Conservation (phyloP, 495 filamentous ascomycete genomes). For the Aspergillus funiculosus region DNA sequence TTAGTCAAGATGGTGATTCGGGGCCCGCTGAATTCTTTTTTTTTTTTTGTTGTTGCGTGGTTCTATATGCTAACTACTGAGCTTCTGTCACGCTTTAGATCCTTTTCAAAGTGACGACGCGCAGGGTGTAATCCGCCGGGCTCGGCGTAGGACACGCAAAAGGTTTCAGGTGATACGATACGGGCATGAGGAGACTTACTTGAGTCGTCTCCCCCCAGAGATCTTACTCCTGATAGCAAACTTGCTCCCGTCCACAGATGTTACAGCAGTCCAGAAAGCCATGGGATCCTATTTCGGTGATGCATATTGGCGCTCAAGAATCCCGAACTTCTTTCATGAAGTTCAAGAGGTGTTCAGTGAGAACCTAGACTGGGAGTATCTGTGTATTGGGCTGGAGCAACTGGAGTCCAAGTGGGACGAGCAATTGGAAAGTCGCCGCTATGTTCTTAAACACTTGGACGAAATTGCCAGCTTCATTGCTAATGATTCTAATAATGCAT, state of each 20-base stretch:
- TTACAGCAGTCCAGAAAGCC: not conserved
- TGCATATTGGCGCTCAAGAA: conserved; percentile 10
- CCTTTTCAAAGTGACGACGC: not conserved
- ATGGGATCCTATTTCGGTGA: conserved; percentile 7
- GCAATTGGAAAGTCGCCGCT: not conserved
- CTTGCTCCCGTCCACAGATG: not conserved
- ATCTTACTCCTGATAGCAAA: conserved; percentile 3
- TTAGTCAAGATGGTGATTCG: not conserved
- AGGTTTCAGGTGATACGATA: not conserved
- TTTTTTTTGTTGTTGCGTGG: not conserved
- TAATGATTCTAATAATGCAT: not conserved
- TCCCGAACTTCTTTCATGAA: conserved; percentile 2
- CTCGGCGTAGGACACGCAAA: not conserved
- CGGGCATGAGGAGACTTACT: not conserved
- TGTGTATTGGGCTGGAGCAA: conserved; percentile 1
- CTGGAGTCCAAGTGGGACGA: not conserved
- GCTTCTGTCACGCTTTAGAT: not conserved
- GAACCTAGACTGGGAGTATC: conserved; percentile 7
- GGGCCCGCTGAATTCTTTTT: too few species aligned
- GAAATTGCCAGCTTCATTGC: not conserved
- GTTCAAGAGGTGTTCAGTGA: not conserved
- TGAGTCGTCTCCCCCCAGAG: not conserved
- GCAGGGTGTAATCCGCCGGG: not conserved
- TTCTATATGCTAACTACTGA: not conserved
- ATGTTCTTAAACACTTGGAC: not conserved